A percentile compares a stretch with the other conserved stretches of the same genome.
Conservation (phyloP, 306 rosid species). For the Albizia julibrissin region DNA sequence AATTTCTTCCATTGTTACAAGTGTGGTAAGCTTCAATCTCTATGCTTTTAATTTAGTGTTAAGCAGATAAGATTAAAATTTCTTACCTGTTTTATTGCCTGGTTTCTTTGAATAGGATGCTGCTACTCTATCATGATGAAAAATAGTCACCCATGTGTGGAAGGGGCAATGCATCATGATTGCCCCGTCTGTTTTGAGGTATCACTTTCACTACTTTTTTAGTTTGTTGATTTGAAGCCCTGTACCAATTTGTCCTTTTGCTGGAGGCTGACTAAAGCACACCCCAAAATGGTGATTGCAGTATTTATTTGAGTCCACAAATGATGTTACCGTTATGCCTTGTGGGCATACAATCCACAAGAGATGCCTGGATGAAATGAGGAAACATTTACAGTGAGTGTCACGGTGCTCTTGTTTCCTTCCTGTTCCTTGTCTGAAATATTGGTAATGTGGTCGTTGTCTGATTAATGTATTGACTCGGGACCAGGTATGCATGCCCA, state of each 20-base stretch:
- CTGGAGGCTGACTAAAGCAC: conserved; percentile 19
- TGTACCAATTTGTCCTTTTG: neutral
- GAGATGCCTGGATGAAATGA: conserved; percentile 80
- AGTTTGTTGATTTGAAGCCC: neutral
- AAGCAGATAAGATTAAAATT: neutral
- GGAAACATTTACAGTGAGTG: conserved; percentile 79
- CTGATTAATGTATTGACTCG: neutral
- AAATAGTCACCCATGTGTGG: conserved; percentile 82
- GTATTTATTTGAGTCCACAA: conserved; percentile 72
- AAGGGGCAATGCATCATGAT: conserved; percentile 95
- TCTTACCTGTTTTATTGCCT: neutral
- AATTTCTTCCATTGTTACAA: conserved; percentile 85
- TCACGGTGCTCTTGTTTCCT: neutral
- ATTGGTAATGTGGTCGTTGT: neutral
- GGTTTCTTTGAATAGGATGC: conserved; percentile 59
- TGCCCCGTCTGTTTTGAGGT: conserved; percentile 97
- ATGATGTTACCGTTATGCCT: conserved; percentile 65
- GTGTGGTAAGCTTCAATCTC: conserved; percentile 59
- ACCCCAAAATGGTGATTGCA: conserved; percentile 47
- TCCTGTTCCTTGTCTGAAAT: neutral
- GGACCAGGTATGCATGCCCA: conserved; percentile 78
- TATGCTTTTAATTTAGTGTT: neutral
- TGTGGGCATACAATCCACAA: conserved; percentile 90
- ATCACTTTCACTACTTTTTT: conserved; percentile 6
- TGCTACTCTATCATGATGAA: conserved; percentile 66